Base-by-base conservation (phyloP, 768 basidiomycete genomes). In the Atractiella rhizophila region DNA sequence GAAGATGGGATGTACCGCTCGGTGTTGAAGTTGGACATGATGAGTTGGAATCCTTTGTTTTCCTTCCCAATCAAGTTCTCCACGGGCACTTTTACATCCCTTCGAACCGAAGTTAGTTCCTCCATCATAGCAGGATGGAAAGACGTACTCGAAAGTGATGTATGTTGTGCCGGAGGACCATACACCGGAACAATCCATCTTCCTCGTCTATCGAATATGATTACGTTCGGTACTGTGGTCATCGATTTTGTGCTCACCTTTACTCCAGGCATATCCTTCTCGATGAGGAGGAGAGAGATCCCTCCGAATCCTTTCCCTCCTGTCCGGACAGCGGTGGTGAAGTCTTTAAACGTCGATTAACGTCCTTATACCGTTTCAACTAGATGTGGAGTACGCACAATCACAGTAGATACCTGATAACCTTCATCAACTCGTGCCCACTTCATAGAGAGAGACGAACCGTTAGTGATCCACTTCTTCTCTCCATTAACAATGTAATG, bases 281-380 rank as follows among this genome's bases (percentile, higher is more conserved):
- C 43, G 43, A 54, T 49, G 10, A 54, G 37, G 20, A 54, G 43
- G 23, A 54, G 31, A 20, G 51, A 51, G 30, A 54, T 39, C 3
- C 53, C 53, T 6, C 30, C 29, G 3, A 36, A 38, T 10, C 54
- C 48, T 15, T 47, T 43, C 26, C 52, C 54, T 4, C 44, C 43
- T 2, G 57, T 58, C 16, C 57, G 47, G 12, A 56, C 57, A 7
- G 55, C 57, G 3, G 55, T 48, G 15, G 54, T 56, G 36, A 56
- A 49, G 41, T 51, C n/a, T n/a, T n/a, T n/a, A n/a, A n/a, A n/a
- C n/a, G n/a, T n/a, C n/a, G n/a, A n/a, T n/a, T n/a, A n/a, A n/a
- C n/a, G n/a, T n/a, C n/a, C n/a, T n/a, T n/a, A n/a, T n/a, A n/a
- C n/a, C n/a, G n/a, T n/a, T n/a, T n/a, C n/a, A n/a, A n/a, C n/a